phyloP scores from a whole-genome alignment of 768 basidiomycete species.

The Pleurotus eryngii region DNA sequence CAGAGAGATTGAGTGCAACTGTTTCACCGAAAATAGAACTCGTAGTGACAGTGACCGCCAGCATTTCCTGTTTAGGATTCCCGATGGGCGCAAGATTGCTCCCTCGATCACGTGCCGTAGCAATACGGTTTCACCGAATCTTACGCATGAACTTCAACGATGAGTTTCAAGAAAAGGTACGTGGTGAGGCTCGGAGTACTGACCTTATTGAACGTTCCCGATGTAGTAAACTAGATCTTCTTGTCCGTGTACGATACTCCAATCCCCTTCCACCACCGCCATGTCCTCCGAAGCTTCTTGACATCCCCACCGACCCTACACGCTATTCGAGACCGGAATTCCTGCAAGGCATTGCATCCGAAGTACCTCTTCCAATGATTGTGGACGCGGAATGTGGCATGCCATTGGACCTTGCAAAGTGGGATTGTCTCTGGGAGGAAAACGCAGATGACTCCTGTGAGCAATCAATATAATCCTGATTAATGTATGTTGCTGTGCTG shows the following conservation, averaged over 20 bases:
- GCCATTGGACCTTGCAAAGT: constrained; percentile 86
- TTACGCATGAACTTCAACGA: constrained; percentile 13
- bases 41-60: no score
- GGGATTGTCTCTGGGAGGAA: constrained; percentile 83
- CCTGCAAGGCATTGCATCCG: constrained; percentile 74
- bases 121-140: background rate
- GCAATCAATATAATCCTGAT: constrained; percentile 11
- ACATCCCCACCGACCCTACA: constrained; percentile 85
- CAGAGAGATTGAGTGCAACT: no score
- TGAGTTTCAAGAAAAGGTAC: constrained; percentile 61
- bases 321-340: constrained; percentile 88
- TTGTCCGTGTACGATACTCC: constrained; percentile 89
- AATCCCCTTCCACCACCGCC: constrained; percentile 95
- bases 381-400: constrained; percentile 96
- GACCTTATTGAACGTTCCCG: constrained; percentile 5
- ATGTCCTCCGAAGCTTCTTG: constrained; percentile 93
- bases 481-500: background rate
- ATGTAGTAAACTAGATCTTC: constrained; percentile 77
- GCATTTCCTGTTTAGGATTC: no score
- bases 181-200: background rate
- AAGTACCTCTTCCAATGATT: constrained; percentile 89
- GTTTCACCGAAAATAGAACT: no score
- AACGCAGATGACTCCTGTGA: constrained; percentile 66
- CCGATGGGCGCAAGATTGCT: background rate
- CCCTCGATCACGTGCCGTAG: background rate